Conservation (phyloP, 768 basidiomycete species). For the Suillus ampliporus region DNA sequence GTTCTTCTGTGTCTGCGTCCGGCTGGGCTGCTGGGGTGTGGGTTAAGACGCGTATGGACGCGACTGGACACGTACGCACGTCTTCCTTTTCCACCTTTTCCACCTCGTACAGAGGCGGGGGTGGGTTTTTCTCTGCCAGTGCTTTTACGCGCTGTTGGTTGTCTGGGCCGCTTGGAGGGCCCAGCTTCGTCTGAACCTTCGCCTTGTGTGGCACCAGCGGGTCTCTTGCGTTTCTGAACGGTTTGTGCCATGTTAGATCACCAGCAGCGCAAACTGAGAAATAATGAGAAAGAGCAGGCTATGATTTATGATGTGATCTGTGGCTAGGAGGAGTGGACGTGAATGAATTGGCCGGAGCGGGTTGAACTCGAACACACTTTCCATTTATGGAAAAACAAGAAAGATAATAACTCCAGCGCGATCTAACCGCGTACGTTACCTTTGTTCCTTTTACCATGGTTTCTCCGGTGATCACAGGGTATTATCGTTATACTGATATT, state of each 20-base stretch:
- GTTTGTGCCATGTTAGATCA: slow-evolving; percentile 65
- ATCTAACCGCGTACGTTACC: slow-evolving; percentile 12
- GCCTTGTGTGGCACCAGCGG: slow-evolving; percentile 52
- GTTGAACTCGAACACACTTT: slow-evolving; percentile 3
- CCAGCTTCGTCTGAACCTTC: slow-evolving; percentile 35
- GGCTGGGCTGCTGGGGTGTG: slow-evolving; percentile 26
- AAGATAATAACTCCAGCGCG: background rate
- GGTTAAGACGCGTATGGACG: slow-evolving; percentile 7
- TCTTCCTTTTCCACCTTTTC: slow-evolving; percentile 28
- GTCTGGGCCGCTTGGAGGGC: slow-evolving; percentile 52
- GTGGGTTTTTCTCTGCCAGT: slow-evolving; percentile 68
- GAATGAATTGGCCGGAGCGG: background rate
- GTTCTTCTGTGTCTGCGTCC: slow-evolving; percentile 30
- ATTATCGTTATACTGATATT: slow-evolving; percentile 86
- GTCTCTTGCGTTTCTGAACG: slow-evolving; percentile 56
- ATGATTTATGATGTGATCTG: background rate
- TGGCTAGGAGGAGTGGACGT: slow-evolving; percentile 9
- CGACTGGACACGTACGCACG: slow-evolving; percentile 31
- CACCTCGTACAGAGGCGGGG: slow-evolving; percentile 20
- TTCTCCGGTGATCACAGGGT: slow-evolving; percentile 63
- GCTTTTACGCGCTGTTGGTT: slow-evolving; percentile 81
- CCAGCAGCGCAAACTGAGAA: slow-evolving; percentile 11
- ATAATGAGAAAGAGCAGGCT: background rate
- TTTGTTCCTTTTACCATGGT: slow-evolving; percentile 30
- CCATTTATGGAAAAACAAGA: slow-evolving; percentile 3